Percentiles rank a stretch among this genome's conserved stretches.
Conservation (phyloP, 352 stramenopile species). For the Phytophthora idaei region DNA sequence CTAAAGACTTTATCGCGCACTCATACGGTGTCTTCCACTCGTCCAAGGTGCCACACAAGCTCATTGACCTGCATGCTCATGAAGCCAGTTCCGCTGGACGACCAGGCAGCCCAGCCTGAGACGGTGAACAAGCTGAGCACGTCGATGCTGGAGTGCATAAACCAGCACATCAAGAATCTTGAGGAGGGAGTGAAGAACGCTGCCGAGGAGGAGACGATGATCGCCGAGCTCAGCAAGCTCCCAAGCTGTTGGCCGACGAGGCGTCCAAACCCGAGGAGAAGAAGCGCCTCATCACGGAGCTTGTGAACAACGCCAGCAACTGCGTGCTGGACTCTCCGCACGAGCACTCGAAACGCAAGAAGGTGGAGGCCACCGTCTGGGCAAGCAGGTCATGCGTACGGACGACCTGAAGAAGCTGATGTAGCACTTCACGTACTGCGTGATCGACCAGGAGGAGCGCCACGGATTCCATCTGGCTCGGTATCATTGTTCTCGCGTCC, state of each 20-base stretch:
- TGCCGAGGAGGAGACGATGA: slow-evolving; percentile 70
- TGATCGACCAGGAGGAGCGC: slow-evolving; percentile 89
- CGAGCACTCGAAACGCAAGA: slow-evolving; percentile 88
- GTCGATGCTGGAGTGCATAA: slow-evolving; percentile 81
- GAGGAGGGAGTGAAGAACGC: slow-evolving; percentile 82
- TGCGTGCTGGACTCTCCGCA: slow-evolving; percentile 86
- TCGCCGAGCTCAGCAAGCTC: slow-evolving; percentile 72
- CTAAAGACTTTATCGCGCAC: slow-evolving; percentile 87
- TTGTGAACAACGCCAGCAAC: slow-evolving; percentile 89
- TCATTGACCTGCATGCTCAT: slow-evolving; percentile 80
- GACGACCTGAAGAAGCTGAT: slow-evolving; percentile 87
- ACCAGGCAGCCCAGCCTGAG: slow-evolving; percentile 77
- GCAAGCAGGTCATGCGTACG: slow-evolving; percentile 81
- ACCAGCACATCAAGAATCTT: slow-evolving; percentile 82
- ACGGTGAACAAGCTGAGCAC: slow-evolving; percentile 79
- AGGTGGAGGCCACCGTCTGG: slow-evolving; percentile 84
- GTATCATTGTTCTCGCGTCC: no score
- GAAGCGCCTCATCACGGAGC: slow-evolving; percentile 83
- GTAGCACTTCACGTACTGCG: slow-evolving; percentile 89
- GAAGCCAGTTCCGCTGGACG: slow-evolving; percentile 84
- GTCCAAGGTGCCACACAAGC: slow-evolving; percentile 62
- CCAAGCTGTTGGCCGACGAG: slow-evolving; percentile 78
- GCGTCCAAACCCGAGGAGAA: slow-evolving; percentile 89
- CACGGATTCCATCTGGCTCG: no score
- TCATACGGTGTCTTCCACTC: slow-evolving; percentile 87